Conservation (phyloP, 164 flowering plant genomes). For the Dillenia turbinata region DNA sequence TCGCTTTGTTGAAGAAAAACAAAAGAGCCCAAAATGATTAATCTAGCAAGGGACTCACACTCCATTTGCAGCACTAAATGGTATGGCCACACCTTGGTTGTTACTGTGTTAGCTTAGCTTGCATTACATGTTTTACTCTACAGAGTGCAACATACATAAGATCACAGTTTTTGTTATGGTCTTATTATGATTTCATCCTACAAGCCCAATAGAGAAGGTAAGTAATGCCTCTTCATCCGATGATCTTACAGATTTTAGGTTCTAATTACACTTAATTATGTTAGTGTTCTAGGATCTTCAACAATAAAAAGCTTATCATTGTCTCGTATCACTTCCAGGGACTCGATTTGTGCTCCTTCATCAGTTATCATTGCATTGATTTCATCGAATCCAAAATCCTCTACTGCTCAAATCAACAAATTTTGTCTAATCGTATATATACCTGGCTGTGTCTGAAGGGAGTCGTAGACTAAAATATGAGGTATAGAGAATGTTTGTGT, state of each 20-base stretch:
- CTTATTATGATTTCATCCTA: too few species aligned
- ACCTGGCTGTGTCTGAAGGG: not conserved
- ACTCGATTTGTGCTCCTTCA: conserved; percentile 80
- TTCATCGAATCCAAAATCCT: conserved; percentile 64
- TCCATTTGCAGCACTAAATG: too few species aligned
- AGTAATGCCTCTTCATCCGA: too few species aligned
- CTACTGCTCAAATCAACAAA: conserved; percentile 32
- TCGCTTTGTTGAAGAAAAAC: too few species aligned
- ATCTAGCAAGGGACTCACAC: too few species aligned
- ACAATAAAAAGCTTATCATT: conserved; percentile 69
- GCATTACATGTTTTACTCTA: too few species aligned
- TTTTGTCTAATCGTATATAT: not conserved
- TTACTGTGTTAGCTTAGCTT: too few species aligned
- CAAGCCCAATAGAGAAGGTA: too few species aligned
- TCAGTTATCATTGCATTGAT: conserved; percentile 40
- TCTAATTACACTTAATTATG: not conserved
- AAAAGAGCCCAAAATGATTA: too few species aligned
- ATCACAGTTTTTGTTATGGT: too few species aligned
- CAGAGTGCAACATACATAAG: too few species aligned
- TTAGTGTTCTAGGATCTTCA: conserved; percentile 20
- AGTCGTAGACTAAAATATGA: not conserved
- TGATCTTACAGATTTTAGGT: not conserved
- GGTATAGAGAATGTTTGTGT: not conserved
- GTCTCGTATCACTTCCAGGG: conserved; percentile 81
- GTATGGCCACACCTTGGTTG: too few species aligned